phyloP scores from a whole-genome alignment of 2,329 filamentous ascomycete species.

The Colletotrichum sp. region DNA sequence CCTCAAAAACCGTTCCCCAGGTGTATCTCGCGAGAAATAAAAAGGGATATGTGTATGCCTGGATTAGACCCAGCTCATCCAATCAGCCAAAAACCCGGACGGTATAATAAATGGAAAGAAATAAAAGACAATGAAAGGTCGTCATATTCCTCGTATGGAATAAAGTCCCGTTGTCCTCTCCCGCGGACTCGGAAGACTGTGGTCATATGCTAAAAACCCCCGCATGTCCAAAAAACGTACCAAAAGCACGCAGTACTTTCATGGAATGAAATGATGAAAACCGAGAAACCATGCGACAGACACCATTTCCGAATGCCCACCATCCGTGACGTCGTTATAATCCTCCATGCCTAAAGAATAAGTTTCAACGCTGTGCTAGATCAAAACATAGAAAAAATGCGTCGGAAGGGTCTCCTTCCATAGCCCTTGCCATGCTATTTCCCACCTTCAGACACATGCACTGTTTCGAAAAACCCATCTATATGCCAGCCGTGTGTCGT shows the following conservation, averaged over 20 bases:
- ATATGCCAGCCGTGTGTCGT: background rate
- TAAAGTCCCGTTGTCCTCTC: background rate
- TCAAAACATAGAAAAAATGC: background rate
- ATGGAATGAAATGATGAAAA: background rate
- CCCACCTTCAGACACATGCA: background rate
- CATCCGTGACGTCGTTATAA: constrained; percentile 12
- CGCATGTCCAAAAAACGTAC: background rate
- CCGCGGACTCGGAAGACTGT: background rate
- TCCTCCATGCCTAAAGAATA: constrained; percentile 3
- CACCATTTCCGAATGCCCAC: constrained; percentile 3
- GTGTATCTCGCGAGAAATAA: background rate
- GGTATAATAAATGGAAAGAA: background rate
- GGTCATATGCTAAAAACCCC: background rate
- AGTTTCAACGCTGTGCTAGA: constrained; percentile 6
- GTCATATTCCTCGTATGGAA: background rate
- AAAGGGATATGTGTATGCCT: background rate
- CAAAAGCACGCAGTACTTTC: background rate
- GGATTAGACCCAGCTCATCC: background rate
- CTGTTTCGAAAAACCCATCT: background rate
- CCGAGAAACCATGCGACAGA: background rate
- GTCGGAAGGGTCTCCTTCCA: background rate
- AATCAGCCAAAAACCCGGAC: background rate
- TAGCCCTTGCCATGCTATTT: background rate
- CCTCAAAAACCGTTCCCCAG: background rate
- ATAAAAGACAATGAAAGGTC: background rate